Conservation (phyloP, 768 basidiomycete genomes). For the Boletus insuetus region DNA sequence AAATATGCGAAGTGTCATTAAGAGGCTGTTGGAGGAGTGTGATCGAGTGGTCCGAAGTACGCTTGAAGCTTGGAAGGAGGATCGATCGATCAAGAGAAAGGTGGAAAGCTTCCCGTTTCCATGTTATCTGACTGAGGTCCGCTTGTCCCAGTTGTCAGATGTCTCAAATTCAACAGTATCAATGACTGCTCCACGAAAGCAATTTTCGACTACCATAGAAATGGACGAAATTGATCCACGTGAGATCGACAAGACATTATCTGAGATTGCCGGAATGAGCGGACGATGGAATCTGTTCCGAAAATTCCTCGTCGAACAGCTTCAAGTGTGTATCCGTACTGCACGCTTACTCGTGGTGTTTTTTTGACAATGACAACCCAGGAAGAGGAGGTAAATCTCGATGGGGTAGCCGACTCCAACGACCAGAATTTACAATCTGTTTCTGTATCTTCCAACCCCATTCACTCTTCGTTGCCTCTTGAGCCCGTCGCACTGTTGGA, state of each 20-base stretch:
- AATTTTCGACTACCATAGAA: slow-evolving; percentile 33
- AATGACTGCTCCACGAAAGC: slow-evolving; percentile 30
- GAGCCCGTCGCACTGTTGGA: slow-evolving; percentile 36
- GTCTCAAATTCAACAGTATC: slow-evolving; percentile 39
- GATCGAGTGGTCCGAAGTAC: slow-evolving; percentile 78
- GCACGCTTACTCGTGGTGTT: not conserved
- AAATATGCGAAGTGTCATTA: slow-evolving; percentile 80
- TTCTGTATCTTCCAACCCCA: not conserved
- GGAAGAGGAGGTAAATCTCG: slow-evolving; percentile 16
- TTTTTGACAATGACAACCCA: slow-evolving; percentile 5
- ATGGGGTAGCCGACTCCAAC: slow-evolving; percentile 1
- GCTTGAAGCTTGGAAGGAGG: slow-evolving; percentile 88
- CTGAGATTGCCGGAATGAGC: slow-evolving; percentile 86
- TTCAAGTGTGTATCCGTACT: slow-evolving; percentile 46
- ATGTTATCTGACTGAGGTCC: not conserved
- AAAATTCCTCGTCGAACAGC: slow-evolving; percentile 76
- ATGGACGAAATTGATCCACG: slow-evolving; percentile 77
- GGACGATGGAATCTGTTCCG: slow-evolving; percentile 90
- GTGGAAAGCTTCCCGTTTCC: slow-evolving; percentile 34
- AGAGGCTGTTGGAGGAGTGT: slow-evolving; percentile 76
- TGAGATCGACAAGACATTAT: slow-evolving; percentile 88
- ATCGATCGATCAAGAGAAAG: slow-evolving; percentile 79
- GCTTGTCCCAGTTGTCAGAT: slow-evolving; percentile 44
- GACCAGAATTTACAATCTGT: slow-evolving; percentile 1
- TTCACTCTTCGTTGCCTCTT: not conserved